Base-by-base conservation (phyloP, 805 yeast species). In the Candida manassasensis region DNA sequence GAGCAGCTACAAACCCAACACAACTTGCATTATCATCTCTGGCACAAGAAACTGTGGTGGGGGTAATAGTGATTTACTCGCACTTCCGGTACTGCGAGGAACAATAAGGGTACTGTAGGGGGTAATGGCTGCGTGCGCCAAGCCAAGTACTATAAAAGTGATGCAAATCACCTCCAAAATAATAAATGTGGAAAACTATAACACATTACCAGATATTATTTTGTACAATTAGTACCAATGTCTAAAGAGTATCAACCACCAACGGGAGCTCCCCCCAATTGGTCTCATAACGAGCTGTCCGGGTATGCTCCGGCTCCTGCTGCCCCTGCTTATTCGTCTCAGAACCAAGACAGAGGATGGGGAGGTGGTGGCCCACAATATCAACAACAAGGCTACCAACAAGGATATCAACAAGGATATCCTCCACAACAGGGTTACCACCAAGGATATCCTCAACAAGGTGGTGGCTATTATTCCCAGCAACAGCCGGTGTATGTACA, bases 401-500 rank as follows among this genome's bases (percentile, higher is more conserved):
- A 44, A 27, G 50, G 47, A 19, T 47, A 51, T 4, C 57, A 54
- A 38, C 52, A 37, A 34, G 44, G 49, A 15, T 44, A 30, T 28
- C 45, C 38, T 9, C 50, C 35, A 35, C 52, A 47, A 29, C 37
- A 41, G 35, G 30, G 33, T 12, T 40, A 40, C 25, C 50, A 43
- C 31, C 43, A 43, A 19, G 47, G 47, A 15, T 44, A 40, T 10
- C 59, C 50, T 7, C 63, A 48, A 35, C 61, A 55, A 36, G 57
- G 56, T 3, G 63, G 65, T 2, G 27, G 27, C 7, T 62, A 63
- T 40, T 56, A 60, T 40, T 67, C 59, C 36, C 70, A 63, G 42
- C 69, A 61, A 41, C 33, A 30, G 16, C 21, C 21, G 6, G 62
- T 65, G 61, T 66, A 66, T 38, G 71, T 66, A 4, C 72, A 66